Percentiles rank a stretch among this genome's conserved stretches.
These are phyloP conservation scores for Salix dunnii DNA, from an alignment of 345 rosid species.

Conservation along the genomic window DNA sequence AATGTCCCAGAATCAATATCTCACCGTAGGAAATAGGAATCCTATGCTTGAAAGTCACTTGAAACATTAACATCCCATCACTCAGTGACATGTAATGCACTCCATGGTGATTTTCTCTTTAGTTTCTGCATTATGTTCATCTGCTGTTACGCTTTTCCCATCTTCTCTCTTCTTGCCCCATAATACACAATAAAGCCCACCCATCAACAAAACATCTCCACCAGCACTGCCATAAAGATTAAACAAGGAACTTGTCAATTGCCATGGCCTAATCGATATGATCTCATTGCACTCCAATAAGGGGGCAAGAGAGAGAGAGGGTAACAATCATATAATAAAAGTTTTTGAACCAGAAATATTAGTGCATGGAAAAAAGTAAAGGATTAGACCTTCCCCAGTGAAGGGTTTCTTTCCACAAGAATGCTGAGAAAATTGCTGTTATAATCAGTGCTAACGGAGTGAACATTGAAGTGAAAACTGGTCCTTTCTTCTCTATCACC, in stretches of 20 bases:
- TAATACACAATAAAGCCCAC: constrained; percentile 67
- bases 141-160: constrained; percentile 1
- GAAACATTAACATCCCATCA: constrained; percentile 3
- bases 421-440: constrained; percentile 58
- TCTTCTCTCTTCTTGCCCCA: constrained; percentile 84
- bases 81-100: constrained; percentile 26
- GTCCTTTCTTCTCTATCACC: constrained; percentile 82
- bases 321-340: not conserved
- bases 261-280: not conserved
- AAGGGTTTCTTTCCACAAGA: constrained; percentile 67
- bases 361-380: too few species aligned
- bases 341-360: not conserved
- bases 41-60: not conserved
- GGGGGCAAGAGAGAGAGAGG: not conserved
- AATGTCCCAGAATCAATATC: not conserved
- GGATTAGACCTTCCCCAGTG: constrained; percentile 60
- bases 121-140: constrained; percentile 20
- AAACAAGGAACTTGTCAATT: not conserved
- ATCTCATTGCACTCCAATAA: not conserved
- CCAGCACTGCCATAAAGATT: constrained; percentile 44
- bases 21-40: not conserved
- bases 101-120: constrained; percentile 36
- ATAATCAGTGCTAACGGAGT: constrained; percentile 78
- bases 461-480: constrained; percentile 72
- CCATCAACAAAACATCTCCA: constrained; percentile 68